Conservation (phyloP, 1,139 yeast species). For the Scheffersomyces parashehatae region DNA sequence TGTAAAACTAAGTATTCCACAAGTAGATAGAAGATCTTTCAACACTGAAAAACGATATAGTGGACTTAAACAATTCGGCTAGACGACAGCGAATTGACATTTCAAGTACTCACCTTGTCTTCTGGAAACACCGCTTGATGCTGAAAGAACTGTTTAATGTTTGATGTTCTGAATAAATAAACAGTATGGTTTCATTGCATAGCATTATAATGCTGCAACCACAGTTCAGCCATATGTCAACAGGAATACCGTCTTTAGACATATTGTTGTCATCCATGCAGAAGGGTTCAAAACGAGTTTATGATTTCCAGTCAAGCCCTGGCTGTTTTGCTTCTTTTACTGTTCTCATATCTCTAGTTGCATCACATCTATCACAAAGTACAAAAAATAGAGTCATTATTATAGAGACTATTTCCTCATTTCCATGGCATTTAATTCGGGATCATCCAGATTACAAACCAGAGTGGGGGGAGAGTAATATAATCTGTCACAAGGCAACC, state of each 20-base stretch:
- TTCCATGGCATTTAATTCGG: constrained; percentile 27
- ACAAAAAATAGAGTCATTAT: constrained; percentile 22
- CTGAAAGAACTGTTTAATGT: too few species aligned
- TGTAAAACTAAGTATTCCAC: too few species aligned
- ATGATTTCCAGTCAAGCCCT: constrained; percentile 43
- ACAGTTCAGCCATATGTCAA: constrained; percentile 21
- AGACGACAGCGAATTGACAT: too few species aligned
- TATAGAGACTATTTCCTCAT: constrained; percentile 31
- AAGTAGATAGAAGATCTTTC: too few species aligned
- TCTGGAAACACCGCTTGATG: too few species aligned
- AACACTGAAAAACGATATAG: too few species aligned
- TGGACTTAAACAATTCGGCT: too few species aligned
- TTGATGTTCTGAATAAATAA: background rate
- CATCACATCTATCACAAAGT: constrained; percentile 26
- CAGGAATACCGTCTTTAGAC: constrained; percentile 31
- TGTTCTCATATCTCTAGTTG: constrained; percentile 24
- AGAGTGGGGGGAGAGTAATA: constrained; percentile 16
- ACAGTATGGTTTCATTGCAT: constrained; percentile 23
- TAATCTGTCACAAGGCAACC: constrained; percentile 20
- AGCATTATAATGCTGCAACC: constrained; percentile 21
- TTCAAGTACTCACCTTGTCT: too few species aligned
- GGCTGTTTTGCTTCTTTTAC: constrained; percentile 25
- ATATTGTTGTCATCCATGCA: constrained; percentile 14
- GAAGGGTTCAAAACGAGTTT: constrained; percentile 20
- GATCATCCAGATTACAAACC: constrained; percentile 19